phyloP scores from a whole-genome alignment of 148 eudicot genomes.

The Persicaria tinctoria region DNA sequence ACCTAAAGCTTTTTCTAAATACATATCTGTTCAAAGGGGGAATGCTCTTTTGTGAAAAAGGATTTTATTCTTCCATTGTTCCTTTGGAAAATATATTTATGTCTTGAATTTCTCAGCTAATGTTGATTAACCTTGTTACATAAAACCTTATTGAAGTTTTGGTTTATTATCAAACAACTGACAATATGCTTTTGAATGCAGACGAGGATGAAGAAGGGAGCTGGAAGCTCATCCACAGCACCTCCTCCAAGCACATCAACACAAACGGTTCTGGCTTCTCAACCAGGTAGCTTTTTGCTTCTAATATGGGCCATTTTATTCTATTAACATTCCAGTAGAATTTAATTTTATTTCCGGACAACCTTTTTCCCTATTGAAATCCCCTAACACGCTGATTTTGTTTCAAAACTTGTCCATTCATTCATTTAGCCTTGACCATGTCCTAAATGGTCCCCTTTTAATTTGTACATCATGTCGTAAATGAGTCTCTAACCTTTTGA shows the following conservation, averaged over 20 bases:
- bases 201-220: constrained; percentile 31
- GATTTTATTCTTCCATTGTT: too few relatives aligned
- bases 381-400: neutral
- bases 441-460: neutral
- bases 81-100: too few relatives aligned
- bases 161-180: neutral
- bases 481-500: neutral
- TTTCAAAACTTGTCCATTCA: neutral
- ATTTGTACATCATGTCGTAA: neutral
- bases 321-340: neutral
- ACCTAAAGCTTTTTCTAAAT: too few relatives aligned
- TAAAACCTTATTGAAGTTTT: neutral
- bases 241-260: constrained; percentile 11
- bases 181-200: constrained; percentile 10
- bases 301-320: neutral
- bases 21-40: too few relatives aligned
- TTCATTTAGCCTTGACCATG: neutral
- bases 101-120: too few relatives aligned
- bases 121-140: too few relatives aligned
- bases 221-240: constrained; percentile 22
- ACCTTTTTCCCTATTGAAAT: neutral
- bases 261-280: constrained; percentile 17
- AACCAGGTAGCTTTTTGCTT: constrained; percentile 24
- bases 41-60: too few relatives aligned
- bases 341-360: neutral